Conservation (phyloP, 1,139 yeast species). For the Pichia terricola region DNA sequence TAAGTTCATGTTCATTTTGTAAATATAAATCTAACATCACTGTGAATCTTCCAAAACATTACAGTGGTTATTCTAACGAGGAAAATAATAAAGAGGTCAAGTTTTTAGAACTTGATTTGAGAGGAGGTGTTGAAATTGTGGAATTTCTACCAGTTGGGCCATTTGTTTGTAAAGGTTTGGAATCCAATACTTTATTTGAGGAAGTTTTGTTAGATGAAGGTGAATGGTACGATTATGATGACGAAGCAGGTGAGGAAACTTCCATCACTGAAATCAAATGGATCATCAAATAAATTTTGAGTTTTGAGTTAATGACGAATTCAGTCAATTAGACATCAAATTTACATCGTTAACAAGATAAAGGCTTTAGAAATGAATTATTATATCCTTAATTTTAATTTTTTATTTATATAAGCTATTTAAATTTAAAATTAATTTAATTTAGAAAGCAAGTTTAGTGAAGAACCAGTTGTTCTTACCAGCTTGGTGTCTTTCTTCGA, state of each 20-base stretch:
- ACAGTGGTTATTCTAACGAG: constrained; percentile 25
- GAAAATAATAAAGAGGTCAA: constrained; percentile 30
- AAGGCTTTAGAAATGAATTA: neutral
- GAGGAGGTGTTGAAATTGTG: constrained; percentile 64
- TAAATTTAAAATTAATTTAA: neutral
- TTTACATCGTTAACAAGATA: constrained; percentile 7
- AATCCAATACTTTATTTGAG: constrained; percentile 30
- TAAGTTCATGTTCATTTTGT: constrained; percentile 67
- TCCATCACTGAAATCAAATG: constrained; percentile 67
- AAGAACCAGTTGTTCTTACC: constrained; percentile 99
- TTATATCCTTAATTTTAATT: neutral
- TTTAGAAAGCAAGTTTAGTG: constrained; percentile 96
- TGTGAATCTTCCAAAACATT: constrained; percentile 18
- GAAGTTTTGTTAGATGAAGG: constrained; percentile 50
- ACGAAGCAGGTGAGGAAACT: constrained; percentile 70
- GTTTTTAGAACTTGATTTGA: constrained; percentile 65
- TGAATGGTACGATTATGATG: constrained; percentile 96
- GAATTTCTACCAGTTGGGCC: constrained; percentile 61
- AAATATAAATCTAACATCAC: constrained; percentile 15
- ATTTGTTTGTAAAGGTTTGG: constrained; percentile 52
- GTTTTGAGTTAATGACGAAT: constrained; percentile 10
- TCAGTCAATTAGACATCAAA: constrained; percentile 1
- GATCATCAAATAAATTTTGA: constrained; percentile 29
- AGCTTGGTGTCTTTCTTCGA: constrained; percentile 99
- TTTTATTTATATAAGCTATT: constrained; percentile 6